Evolutionary conservation across 2,329 filamentous ascomycete species (phyloP), one percentile per base, ranked within the genome.

Genomic region (Ophiostoma fasciatum): DNA sequence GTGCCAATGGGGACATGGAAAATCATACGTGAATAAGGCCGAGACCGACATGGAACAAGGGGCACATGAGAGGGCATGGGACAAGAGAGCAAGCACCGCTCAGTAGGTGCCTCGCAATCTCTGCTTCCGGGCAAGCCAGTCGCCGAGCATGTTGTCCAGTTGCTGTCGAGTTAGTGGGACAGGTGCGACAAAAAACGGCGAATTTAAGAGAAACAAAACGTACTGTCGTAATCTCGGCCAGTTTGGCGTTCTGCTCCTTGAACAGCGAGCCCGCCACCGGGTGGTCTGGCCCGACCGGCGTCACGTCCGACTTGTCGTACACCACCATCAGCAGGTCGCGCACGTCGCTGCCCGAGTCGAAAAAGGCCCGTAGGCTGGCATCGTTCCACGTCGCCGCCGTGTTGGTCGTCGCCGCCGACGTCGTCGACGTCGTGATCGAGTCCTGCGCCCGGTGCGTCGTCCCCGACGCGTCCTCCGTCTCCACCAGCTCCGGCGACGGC

Each of bases 281-380:
- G 54, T 96, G 87, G 39, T 94, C 83, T n/a, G 72, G 69, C 1
- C 79, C 74, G 7, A 79, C 82, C 14, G 84, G 81, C 28, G 75
- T 70, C 13, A 92, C 76, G 40, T 87, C 82, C 12, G 76, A 81
- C 54, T 87, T 94, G 58, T 96, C 87, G 52, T 94, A 87, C 20
- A 98, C 84, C 42, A 98, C 81, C 26, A 87, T 71, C 35, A 96
- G 68, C 52, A 96, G 71, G 53, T 98, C 88, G 34, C 83, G 74
- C 46, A 98, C 84, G 44, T 94, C 84, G 23, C 78, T 77, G 42
- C 83, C 76, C 46, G 90, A 84, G 46, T 96, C 88, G 49, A 96
- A 80, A 58, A 94, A 98, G 12, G 82, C 78, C 41, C 84, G 75
- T 20, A 98, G 69, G 48, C 76, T 82, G 38, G 75, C 68, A 55